Evolutionary conservation across 352 stramenopile species (phyloP), one percentile per base, ranked within the genome.

Genomic region (Phytophthora foliorum): DNA sequence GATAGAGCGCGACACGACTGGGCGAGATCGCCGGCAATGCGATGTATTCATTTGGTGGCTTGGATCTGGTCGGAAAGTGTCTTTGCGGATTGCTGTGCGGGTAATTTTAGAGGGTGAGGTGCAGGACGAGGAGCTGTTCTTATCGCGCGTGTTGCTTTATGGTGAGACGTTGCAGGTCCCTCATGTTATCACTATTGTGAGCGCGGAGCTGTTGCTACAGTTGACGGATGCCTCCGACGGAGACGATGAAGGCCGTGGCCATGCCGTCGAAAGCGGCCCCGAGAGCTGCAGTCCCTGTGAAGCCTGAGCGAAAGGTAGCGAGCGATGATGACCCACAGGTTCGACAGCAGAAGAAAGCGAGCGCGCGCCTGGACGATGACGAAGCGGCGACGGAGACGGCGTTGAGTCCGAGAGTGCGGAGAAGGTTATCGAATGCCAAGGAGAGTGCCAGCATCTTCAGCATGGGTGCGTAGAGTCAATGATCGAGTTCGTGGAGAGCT

Each of bases 401-500:
- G 2, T 72, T 73, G 55, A 91, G 84, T 60, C 81, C 82, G 16
- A 78, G 83, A 22, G 85, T 95, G 45, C 79, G 85, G 27, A 91
- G 84, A 57, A 80, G 84, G 13, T 73, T 95, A 41, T 84, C 88
- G 58, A 81, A 91, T 42, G 88, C 85, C n/a, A 87, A 93, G 55
- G 88, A 92, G 56, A 89, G 88, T 62, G 87, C 81, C 44, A 91
- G 58, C 53, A 77, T 93, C 34, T 92, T 93, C 51, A 76, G 76
- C 32, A 79, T 85, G 62, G 86, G 86, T 94, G 55, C 13, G 54
- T 54, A n/a, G 13, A 32, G 39, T n/a, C 4, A 11, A 31, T 36
- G 17, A 34, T 21, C 57, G 24, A n/a, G 24, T 11, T 14, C 21
- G 19, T 6, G 29, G 31, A 27, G 42, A 7, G 9, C 36, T 11